Conservation (phyloP, 2,329 filamentous ascomycete genomes). For the Fusarium avenaceum region DNA sequence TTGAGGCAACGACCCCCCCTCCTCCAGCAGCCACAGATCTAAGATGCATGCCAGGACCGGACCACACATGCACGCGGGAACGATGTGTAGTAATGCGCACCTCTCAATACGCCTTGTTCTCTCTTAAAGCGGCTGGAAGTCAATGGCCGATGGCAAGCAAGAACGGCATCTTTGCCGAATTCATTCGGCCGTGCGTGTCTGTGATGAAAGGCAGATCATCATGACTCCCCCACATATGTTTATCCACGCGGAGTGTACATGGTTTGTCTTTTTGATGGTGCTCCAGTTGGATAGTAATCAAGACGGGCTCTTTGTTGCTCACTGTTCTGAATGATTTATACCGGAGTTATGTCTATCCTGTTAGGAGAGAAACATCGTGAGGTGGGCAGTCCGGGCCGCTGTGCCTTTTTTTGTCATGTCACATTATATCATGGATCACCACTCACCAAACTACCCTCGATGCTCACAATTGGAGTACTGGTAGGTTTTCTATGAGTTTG, state of each 20-base stretch:
- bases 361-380: conserved; percentile 24
- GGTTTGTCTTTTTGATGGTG: not conserved
- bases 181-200: not conserved
- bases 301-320: not conserved
- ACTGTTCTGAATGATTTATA: not conserved
- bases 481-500: not conserved
- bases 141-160: conserved; percentile 16
- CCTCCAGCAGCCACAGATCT: conserved; percentile 18
- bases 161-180: not conserved
- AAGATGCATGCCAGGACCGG: conserved; percentile 9
- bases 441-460: not conserved
- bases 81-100: conserved; percentile 13
- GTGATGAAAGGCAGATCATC: not conserved
- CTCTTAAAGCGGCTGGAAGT: conserved; percentile 18
- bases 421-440: conserved; percentile 20
- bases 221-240: conserved; percentile 9
- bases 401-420: conserved; percentile 8
- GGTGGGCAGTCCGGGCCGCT: conserved; percentile 16
- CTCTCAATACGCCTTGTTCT: not conserved
- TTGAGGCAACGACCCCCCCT: not conserved
- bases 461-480: not conserved
- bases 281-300: not conserved
- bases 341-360: conserved; percentile 9
- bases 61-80: not conserved
- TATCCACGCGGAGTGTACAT: conserved; percentile 6